Evolutionary conservation across 129 eudicot genomes (phyloP).

Genomic region (Mikania micrantha): DNA sequence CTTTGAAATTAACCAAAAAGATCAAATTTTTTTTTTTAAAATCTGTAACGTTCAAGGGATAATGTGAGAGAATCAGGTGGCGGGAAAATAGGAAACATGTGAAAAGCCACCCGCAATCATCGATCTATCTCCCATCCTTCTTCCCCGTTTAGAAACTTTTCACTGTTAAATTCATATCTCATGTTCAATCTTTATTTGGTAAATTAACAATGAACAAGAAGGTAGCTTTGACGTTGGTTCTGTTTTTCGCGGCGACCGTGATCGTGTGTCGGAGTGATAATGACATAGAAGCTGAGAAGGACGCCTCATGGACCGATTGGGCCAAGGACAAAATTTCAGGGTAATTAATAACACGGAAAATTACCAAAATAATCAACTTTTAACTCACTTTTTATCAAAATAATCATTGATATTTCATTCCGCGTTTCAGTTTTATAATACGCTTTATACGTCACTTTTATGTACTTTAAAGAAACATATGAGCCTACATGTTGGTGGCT

Average conservation of each 20-base stretch:
- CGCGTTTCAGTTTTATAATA: too few relatives aligned
- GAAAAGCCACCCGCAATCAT: conserved; percentile 15
- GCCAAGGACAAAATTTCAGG: conserved; percentile 23
- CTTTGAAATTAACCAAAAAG: background rate
- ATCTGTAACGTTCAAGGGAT: background rate
- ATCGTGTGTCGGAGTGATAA: conserved; percentile 15
- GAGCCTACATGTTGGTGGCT: too few relatives aligned
- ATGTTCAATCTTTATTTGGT: background rate
- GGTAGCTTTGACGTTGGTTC: conserved; percentile 8
- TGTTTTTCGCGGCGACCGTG: conserved; percentile 14
- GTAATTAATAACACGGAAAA: too few relatives aligned
- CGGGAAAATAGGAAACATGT: conserved; percentile 11
- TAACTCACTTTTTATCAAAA: too few relatives aligned
- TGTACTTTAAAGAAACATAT: too few relatives aligned
- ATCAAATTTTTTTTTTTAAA: too few relatives aligned
- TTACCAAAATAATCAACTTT: too few relatives aligned
- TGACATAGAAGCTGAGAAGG: background rate
- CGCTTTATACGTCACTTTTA: too few relatives aligned
- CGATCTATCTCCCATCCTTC: conserved; percentile 18
- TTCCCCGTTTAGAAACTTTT: conserved; percentile 14
- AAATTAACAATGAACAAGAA: conserved; percentile 13
- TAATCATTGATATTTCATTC: too few relatives aligned
- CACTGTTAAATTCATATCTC: background rate
- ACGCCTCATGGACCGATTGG: conserved; percentile 21
- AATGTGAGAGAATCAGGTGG: background rate